Evolutionary conservation across 148 eudicot genomes (phyloP).

Genomic region (Silene conica): DNA sequence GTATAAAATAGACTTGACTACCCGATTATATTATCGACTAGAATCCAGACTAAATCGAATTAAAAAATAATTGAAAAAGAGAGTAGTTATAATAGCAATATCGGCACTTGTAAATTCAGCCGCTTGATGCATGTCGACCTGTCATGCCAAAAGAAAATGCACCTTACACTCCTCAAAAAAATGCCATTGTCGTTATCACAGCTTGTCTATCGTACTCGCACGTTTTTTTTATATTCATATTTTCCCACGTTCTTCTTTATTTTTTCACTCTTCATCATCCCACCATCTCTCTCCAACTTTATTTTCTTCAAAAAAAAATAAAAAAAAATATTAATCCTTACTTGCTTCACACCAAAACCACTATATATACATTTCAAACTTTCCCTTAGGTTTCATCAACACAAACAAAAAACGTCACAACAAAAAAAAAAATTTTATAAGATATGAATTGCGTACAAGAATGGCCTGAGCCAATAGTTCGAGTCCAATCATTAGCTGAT

Average conservation of each 20-base stretch:
- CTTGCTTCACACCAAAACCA: background rate
- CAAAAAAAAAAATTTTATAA: background rate
- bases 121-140: conserved; percentile 11
- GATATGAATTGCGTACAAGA: conserved; percentile 37
- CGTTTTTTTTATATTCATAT: conserved; percentile 18
- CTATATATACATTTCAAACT: conserved; percentile 21
- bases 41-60: no score
- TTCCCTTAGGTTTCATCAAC: background rate
- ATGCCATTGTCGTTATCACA: conserved; percentile 5
- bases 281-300: conserved; percentile 6
- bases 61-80: no score
- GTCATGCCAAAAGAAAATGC: conserved; percentile 14
- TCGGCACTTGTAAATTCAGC: no score
- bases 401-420: background rate
- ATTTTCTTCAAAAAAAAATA: background rate
- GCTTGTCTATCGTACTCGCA: conserved; percentile 13
- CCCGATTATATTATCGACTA: no score
- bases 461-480: conserved; percentile 88
- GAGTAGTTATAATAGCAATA: no score
- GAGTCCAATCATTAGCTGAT: conserved; percentile 78
- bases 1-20: no score
- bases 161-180: background rate
- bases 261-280: background rate
- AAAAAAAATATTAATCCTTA: background rate
- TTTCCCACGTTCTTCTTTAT: conserved; percentile 23